These are phyloP conservation scores for Physcomitrium patens DNA, from an alignment of 225 moss, liverwort and hornwort genomes.

Conservation along the genomic window DNA sequence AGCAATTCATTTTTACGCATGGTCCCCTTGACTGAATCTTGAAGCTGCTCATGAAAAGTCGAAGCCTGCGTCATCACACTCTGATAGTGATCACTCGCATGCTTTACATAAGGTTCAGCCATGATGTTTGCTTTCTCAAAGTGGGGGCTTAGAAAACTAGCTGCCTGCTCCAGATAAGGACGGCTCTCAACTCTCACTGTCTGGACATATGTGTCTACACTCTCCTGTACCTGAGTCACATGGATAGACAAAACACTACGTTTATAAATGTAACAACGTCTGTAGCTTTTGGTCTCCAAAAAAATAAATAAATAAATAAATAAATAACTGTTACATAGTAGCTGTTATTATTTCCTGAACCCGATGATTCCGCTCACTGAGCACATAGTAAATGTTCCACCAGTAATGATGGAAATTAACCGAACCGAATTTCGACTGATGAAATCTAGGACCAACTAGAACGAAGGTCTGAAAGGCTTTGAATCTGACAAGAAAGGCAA, in stretches of 20 bases:
- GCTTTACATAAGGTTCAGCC: conserved; percentile 71
- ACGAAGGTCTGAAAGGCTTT: conserved; percentile 8
- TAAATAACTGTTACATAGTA: too few relatives aligned
- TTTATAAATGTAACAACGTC: too few relatives aligned
- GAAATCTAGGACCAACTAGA: background rate
- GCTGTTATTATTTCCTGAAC: too few relatives aligned
- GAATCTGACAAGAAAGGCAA: conserved; percentile 10
- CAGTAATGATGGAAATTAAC: too few relatives aligned
- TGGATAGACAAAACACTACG: conserved; percentile 22
- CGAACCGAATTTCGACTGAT: too few relatives aligned
- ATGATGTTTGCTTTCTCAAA: conserved; percentile 63
- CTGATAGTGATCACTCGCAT: conserved; percentile 65
- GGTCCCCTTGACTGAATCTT: conserved; percentile 68
- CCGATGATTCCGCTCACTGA: too few relatives aligned
- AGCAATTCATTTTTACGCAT: conserved; percentile 58
- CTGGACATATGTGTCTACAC: conserved; percentile 64
- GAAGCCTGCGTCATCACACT: conserved; percentile 62
- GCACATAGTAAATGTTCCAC: too few relatives aligned
- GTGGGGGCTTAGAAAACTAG: conserved; percentile 57
- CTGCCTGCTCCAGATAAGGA: conserved; percentile 71
- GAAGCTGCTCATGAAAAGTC: conserved; percentile 74
- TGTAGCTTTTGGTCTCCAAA: too few relatives aligned
- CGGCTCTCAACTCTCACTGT: conserved; percentile 67
- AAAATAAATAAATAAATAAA: too few relatives aligned
- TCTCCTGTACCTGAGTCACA: conserved; percentile 57